phyloP scores from a whole-genome alignment of 345 rosid genomes.

The Populus deltoides region DNA sequence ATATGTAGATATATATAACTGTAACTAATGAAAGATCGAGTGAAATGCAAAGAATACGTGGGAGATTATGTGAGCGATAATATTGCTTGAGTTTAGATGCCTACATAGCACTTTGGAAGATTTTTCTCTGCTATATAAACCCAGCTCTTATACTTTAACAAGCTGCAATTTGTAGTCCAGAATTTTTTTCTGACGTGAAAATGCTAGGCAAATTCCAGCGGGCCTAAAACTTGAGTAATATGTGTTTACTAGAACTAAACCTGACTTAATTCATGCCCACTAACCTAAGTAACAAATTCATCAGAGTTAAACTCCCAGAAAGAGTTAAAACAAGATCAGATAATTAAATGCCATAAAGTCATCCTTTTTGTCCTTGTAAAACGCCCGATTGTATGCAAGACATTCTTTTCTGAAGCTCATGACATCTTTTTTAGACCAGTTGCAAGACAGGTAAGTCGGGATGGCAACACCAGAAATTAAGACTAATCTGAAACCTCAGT shows the following conservation, averaged over 20 bases:
- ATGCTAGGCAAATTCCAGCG: neutral
- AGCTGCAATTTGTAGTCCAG: too few species aligned
- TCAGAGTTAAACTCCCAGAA: neutral
- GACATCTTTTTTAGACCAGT: neutral
- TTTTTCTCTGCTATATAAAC: neutral
- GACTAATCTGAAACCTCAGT: too few species aligned
- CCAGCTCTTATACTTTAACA: neutral
- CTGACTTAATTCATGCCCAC: neutral
- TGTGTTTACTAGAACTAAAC: neutral
- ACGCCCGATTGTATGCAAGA: neutral
- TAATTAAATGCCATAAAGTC: too few species aligned
- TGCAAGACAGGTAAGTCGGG: neutral
- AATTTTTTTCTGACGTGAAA: neutral
- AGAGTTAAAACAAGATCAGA: neutral
- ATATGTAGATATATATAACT: neutral
- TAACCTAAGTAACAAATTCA: neutral
- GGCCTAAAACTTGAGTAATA: neutral
- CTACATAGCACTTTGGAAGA: neutral
- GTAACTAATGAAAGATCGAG: neutral
- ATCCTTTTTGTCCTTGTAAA: neutral
- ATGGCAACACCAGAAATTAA: neutral
- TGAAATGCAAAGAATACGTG: neutral
- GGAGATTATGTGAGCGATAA: neutral
- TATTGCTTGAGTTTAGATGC: neutral
- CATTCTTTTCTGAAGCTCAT: neutral